A percentile compares a stretch with the other conserved stretches of the same genome.
phyloP scores from a whole-genome alignment of 1,284 basidiomycete genomes.

The Apiotrichum porosum region DNA sequence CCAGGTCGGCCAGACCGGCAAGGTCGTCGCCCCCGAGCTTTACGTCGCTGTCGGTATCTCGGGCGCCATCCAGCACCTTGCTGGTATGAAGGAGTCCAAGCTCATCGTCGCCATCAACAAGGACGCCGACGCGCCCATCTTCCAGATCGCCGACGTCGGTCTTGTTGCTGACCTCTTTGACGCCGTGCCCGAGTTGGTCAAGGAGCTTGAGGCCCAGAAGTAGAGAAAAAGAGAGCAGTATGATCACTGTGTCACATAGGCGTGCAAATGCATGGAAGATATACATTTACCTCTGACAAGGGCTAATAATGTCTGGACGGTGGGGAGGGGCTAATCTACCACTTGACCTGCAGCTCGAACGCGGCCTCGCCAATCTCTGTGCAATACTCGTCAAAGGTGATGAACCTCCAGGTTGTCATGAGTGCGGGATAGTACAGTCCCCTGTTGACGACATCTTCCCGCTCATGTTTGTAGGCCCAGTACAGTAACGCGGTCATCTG shows the following conservation, averaged over 20 bases:
- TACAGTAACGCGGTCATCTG: too few species aligned
- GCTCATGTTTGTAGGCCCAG: too few species aligned
- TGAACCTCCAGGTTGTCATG: too few species aligned
- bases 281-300: too few species aligned
- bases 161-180: conserved; percentile 89
- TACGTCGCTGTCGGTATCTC: conserved; percentile 97
- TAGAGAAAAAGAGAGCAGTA: conserved; percentile 6
- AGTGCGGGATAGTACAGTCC: too few species aligned
- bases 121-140: conserved; percentile 98
- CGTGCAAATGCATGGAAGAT: conserved; percentile 17
- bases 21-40: conserved; percentile 62
- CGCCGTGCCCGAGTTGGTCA: conserved; percentile 77
- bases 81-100: conserved; percentile 99
- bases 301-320: too few species aligned
- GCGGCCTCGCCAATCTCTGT: too few species aligned
- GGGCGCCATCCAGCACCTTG: conserved; percentile 97
- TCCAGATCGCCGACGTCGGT: conserved; percentile 95
- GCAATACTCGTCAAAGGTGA: too few species aligned
- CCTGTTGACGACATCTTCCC: too few species aligned
- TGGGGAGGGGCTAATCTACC: too few species aligned
- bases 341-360: too few species aligned
- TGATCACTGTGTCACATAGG: not conserved
- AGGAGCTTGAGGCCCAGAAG: conserved; percentile 57
- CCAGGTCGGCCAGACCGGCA: conserved; percentile 98
- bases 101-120: conserved; percentile 99